Conservation (phyloP, 768 basidiomycete species). For the Pholiota molesta region DNA sequence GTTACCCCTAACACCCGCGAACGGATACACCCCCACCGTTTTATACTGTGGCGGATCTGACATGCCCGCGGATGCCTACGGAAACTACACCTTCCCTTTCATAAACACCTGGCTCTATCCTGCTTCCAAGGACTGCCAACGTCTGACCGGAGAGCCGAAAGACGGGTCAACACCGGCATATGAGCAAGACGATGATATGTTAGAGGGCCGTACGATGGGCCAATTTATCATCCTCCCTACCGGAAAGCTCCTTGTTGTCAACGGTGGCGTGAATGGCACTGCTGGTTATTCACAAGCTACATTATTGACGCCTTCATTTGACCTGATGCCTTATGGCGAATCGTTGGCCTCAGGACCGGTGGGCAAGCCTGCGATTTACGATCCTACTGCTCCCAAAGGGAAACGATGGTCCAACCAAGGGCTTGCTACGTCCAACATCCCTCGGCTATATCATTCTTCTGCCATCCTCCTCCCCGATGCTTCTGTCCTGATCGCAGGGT, state of each 20-base stretch:
- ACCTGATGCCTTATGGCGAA: conserved; percentile 68
- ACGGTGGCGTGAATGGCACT: conserved; percentile 87
- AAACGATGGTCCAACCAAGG: conserved; percentile 75
- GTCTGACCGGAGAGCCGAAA: conserved; percentile 82
- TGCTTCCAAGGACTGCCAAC: conserved; percentile 73
- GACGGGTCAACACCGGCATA: conserved; percentile 66
- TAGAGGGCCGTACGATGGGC: conserved; percentile 86
- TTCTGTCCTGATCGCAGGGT: conserved; percentile 87
- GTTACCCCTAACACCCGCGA: conserved; percentile 88
- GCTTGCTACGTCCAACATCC: conserved; percentile 60
- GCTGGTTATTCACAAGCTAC: conserved; percentile 82
- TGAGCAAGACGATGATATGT: conserved; percentile 75
- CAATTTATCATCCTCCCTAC: conserved; percentile 86
- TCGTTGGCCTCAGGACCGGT: conserved; percentile 83
- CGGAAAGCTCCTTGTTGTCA: conserved; percentile 75
- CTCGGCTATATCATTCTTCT: conserved; percentile 90
- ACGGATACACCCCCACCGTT: conserved; percentile 84
- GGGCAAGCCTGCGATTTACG: conserved; percentile 78
- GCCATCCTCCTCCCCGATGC: conserved; percentile 88
- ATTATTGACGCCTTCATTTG: conserved; percentile 44
- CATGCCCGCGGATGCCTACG: conserved; percentile 74
- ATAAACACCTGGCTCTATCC: conserved; percentile 77
- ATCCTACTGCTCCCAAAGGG: conserved; percentile 73
- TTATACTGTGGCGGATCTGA: conserved; percentile 91
- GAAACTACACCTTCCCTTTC: conserved; percentile 74